Evolutionary conservation across 805 yeast species (phyloP).

Genomic region (Priceomyces haplophilus): DNA sequence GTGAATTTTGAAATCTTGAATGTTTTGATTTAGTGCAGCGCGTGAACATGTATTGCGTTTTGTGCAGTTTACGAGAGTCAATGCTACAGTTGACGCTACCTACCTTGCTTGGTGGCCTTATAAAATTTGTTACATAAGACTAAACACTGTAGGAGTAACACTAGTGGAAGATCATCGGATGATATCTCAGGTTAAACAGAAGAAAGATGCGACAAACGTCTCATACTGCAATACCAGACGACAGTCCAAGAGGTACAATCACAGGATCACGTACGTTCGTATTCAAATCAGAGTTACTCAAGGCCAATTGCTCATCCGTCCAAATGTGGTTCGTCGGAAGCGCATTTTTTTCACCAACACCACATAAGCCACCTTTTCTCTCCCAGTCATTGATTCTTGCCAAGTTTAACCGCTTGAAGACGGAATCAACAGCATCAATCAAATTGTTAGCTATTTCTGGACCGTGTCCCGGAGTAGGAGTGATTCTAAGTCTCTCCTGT

Average conservation of each 20-base stretch:
- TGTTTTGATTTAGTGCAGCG: constrained; percentile 2
- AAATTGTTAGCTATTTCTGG: constrained; percentile 72
- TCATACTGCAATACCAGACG: constrained; percentile 53
- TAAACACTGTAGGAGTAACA: no score
- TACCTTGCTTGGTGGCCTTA: no score
- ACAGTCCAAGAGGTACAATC: constrained; percentile 61
- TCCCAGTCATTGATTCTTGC: constrained; percentile 79
- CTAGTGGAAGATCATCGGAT: no score
- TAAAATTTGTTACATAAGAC: no score
- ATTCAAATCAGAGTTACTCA: constrained; percentile 62
- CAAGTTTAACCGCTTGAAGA: constrained; percentile 71
- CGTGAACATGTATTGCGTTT: neutral
- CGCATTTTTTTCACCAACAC: constrained; percentile 65
- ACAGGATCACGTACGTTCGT: constrained; percentile 64
- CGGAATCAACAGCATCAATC: constrained; percentile 73
- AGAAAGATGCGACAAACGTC: neutral
- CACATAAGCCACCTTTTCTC: constrained; percentile 80
- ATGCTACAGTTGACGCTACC: no score
- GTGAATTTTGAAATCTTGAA: constrained; percentile 2
- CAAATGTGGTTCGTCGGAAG: constrained; percentile 64
- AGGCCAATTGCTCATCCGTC: constrained; percentile 76
- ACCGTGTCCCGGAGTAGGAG: constrained; percentile 98
- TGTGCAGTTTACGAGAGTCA: neutral
- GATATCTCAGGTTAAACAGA: no score
- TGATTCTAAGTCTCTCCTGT: constrained; percentile 90